A percentile compares a stretch with the other conserved stretches of the same genome.
phyloP scores from a whole-genome alignment of 208 protist species.

The Strigomonas culicis region DNA sequence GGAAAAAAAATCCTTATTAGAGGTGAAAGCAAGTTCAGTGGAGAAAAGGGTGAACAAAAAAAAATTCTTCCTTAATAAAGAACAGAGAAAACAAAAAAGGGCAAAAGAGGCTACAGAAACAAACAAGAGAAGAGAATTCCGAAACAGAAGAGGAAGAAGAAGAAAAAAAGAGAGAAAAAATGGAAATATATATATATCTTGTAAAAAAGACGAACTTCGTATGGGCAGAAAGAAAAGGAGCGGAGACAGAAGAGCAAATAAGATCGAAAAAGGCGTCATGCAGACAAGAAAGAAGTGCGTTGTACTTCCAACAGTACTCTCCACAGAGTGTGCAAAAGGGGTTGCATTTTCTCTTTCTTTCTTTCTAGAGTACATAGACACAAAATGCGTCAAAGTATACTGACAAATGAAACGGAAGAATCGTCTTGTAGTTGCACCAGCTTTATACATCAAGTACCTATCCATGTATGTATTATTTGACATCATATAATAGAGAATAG shows the following conservation, averaged over 20 bases:
- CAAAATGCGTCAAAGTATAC: constrained; percentile 2
- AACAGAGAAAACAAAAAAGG: constrained; percentile 10
- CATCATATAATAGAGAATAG: background rate
- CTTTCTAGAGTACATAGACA: constrained; percentile 6
- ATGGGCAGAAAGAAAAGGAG: constrained; percentile 9
- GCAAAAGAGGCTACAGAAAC: background rate
- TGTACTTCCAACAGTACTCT: constrained; percentile 9
- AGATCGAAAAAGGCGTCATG: background rate
- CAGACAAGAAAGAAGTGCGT: background rate
- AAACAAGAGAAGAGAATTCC: background rate
- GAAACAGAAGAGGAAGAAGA: background rate
- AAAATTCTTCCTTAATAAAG: background rate
- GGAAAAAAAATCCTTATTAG: background rate
- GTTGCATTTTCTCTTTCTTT: constrained; percentile 8
- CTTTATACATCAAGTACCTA: background rate
- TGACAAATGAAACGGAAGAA: constrained; percentile 10
- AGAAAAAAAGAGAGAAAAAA: constrained; percentile 6
- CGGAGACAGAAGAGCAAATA: background rate
- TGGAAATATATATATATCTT: constrained; percentile 17
- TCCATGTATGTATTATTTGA: background rate
- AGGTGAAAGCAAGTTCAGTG: background rate
- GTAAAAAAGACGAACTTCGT: background rate
- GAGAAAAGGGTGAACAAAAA: constrained; percentile 6
- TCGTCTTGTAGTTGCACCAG: background rate
- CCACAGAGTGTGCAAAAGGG: background rate